Conservation (phyloP, 345 rosid genomes). For the Microcos paniculata region DNA sequence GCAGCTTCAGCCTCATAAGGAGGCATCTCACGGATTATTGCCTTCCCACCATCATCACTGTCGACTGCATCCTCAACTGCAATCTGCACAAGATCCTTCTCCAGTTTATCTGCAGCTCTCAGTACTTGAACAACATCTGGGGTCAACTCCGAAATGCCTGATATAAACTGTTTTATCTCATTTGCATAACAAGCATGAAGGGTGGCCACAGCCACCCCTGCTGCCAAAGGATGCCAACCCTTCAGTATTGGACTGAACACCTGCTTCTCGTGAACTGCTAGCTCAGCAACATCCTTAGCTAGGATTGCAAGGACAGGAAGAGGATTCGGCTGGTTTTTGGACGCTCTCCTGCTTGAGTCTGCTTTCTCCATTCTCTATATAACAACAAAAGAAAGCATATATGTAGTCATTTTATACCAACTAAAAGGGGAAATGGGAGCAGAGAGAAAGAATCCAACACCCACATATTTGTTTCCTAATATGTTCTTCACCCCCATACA, state of each 20-base stretch:
- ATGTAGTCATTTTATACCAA: conserved; percentile 15
- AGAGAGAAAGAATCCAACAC: not conserved
- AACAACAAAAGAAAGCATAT: conserved; percentile 6
- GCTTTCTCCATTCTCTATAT: conserved; percentile 94
- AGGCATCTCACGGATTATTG: conserved; percentile 97
- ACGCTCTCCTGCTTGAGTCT: conserved; percentile 94
- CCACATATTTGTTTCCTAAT: not conserved
- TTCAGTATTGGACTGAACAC: conserved; percentile 90
- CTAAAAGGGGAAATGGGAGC: not conserved
- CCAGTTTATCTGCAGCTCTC: conserved; percentile 94
- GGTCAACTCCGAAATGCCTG: conserved; percentile 76
- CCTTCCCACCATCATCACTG: conserved; percentile 98
- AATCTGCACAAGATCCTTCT: conserved; percentile 95
- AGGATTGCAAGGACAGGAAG: conserved; percentile 93
- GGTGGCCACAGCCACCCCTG: conserved; percentile 97
- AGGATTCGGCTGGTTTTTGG: conserved; percentile 72
- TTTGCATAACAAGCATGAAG: conserved; percentile 94
- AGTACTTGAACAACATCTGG: conserved; percentile 88
- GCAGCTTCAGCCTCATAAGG: conserved; percentile 94
- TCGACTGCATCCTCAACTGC: conserved; percentile 99
- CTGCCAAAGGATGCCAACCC: conserved; percentile 98
- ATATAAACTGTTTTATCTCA: conserved; percentile 84
- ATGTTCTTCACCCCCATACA: not conserved
- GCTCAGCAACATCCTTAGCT: conserved; percentile 92
- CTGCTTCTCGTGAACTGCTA: conserved; percentile 74